Conservation (phyloP, 345 rosid genomes). For the Syzygium oleosum region DNA sequence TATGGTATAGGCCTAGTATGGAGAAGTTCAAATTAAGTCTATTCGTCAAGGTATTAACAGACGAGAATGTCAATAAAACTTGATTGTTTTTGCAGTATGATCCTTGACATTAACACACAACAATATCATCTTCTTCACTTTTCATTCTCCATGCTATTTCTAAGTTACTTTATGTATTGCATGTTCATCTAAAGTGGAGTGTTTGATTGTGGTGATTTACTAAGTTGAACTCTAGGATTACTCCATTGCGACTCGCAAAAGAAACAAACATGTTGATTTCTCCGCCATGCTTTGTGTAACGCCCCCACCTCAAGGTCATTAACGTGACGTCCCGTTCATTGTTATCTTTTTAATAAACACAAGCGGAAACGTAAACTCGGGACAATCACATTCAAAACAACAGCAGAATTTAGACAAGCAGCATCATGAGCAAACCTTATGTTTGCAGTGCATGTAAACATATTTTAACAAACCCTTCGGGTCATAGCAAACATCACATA, state of each 20-base stretch:
- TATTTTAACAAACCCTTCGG: too few species aligned
- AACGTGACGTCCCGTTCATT: too few species aligned
- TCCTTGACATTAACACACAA: background rate
- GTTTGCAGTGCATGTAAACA: too few species aligned
- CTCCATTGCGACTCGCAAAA: background rate
- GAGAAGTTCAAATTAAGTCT: background rate
- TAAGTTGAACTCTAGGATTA: background rate
- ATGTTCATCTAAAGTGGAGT: background rate
- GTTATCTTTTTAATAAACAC: too few species aligned
- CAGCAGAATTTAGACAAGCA: too few species aligned
- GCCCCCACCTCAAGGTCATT: too few species aligned
- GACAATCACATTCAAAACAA: too few species aligned
- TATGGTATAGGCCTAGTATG: background rate
- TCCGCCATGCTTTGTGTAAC: background rate
- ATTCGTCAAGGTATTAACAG: background rate
- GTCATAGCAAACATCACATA: too few species aligned
- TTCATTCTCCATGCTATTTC: background rate
- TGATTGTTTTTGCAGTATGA: background rate
- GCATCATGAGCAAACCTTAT: too few species aligned
- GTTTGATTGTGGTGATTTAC: background rate
- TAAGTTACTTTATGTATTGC: background rate
- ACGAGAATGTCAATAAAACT: background rate
- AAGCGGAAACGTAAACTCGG: too few species aligned
- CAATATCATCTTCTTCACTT: background rate
- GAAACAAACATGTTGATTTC: background rate